Base-by-base conservation (phyloP, 495 filamentous ascomycete genomes). In the Platismatia glauca region DNA sequence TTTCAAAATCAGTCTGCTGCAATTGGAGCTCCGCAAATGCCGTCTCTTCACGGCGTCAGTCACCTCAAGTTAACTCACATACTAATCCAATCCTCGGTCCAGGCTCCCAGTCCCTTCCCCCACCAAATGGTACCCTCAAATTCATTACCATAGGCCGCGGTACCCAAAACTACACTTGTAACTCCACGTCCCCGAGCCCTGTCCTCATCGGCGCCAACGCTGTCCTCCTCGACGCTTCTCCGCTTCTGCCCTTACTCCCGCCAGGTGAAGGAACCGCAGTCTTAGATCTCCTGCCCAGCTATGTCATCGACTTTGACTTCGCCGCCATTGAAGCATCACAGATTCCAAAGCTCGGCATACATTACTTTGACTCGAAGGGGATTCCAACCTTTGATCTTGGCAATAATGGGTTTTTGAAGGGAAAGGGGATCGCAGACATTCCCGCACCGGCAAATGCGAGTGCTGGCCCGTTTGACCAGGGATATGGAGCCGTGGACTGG, bases 161-260 rank as follows among this genome's bases (percentile, higher is more conserved):
- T 59, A 84, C 86, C 64, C 88, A 91, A 68, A 91, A 91, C 77
- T 91, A 91, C 76, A 87, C 82, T 33, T 91, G 88, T 71, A 59
- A 67, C 18, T 60, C 66, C n/a, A 67, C 73, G 55, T 67, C 71
- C 7, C 61, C 69, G 22, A 50, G 65, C 18, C 73, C 81, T 6
- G 62, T 66, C 2, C 71, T 81, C 33, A 70, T 73, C 43, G 88
- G 88, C 31, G 88, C 88, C 33, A 74, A 84, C 22, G 89, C 89
- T 16, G 83, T 82, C 5, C 81, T 90, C 41, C 86, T 85, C 72
- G 84, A 89, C 59, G 77, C 77, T 31, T 79, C 79, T 0, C 18
- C 48, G 0, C 63, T 86, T 67, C 70, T 86, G 71, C 76, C 71
- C 34, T 70, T 78, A 43, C 66, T 75, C 66, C 35, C 55, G 43